Evolutionary conservation across 257 asterid species (phyloP).

Genomic region (Nicotiana sylvestris): DNA sequence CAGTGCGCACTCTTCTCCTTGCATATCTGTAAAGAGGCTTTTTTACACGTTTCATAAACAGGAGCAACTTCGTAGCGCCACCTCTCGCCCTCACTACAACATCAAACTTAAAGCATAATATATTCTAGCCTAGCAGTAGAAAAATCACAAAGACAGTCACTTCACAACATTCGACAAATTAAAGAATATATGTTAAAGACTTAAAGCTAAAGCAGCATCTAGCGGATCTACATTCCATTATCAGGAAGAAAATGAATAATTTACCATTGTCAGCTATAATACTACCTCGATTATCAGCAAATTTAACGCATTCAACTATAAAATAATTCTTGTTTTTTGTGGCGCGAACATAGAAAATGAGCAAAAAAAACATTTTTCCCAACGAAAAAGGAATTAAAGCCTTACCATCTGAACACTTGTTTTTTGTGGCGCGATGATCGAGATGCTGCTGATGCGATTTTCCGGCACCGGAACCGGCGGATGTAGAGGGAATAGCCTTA

Average conservation of each 20-base stretch:
- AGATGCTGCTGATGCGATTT: constrained; percentile 39
- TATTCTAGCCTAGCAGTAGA: neutral
- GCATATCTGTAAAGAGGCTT: neutral
- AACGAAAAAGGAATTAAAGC: neutral
- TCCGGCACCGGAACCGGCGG: constrained; percentile 21
- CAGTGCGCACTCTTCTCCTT: neutral
- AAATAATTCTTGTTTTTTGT: neutral
- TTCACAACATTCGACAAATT: neutral
- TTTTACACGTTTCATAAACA: neutral
- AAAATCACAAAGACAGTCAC: neutral
- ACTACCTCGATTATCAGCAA: neutral
- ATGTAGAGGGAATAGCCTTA: constrained; percentile 58
- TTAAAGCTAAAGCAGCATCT: neutral
- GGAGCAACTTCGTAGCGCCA: neutral
- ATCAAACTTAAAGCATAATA: neutral
- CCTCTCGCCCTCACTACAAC: neutral
- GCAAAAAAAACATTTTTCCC: neutral
- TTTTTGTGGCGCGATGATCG: constrained; percentile 54
- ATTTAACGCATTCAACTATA: neutral
- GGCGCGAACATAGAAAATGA: neutral
- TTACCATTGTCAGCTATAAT: neutral
- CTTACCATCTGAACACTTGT: constrained; percentile 74
- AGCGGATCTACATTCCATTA: constrained; percentile 6
- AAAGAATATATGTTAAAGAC: neutral
- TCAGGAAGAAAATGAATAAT: neutral